phyloP scores from a whole-genome alignment of 768 basidiomycete species.

The Atractiella rhizophila region DNA sequence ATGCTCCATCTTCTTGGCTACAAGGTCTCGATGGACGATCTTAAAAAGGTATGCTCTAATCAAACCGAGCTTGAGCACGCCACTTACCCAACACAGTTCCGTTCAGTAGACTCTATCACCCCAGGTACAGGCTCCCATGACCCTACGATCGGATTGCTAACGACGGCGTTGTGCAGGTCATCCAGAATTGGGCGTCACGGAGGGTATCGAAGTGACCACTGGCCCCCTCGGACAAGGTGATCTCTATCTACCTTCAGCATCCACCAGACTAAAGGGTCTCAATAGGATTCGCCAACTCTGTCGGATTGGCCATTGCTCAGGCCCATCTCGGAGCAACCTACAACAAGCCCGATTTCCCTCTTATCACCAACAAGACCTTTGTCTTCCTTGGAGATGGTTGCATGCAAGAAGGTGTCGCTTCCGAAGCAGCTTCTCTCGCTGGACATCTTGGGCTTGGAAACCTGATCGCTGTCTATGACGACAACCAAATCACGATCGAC shows the following conservation, averaged over 20 bases:
- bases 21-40: slow-evolving; percentile 71
- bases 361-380: slow-evolving; percentile 27
- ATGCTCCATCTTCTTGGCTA: slow-evolving; percentile 77
- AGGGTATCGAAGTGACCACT: slow-evolving; percentile 56
- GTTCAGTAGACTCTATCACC: slow-evolving; percentile 66
- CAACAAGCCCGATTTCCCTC: slow-evolving; percentile 57
- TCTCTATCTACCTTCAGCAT: slow-evolving; percentile 28
- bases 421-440: slow-evolving; percentile 71
- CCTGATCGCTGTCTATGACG: slow-evolving; percentile 78
- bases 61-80: slow-evolving; percentile 28
- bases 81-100: slow-evolving; percentile 30
- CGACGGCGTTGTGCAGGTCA: too few relatives aligned
- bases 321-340: slow-evolving; percentile 69
- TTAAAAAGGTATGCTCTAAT: slow-evolving; percentile 44
- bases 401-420: slow-evolving; percentile 87
- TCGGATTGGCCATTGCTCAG: slow-evolving; percentile 80
- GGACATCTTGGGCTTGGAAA: slow-evolving; percentile 85
- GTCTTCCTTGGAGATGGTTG: slow-evolving; percentile 88
- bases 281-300: slow-evolving; percentile 60
- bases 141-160: too few relatives aligned
- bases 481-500: slow-evolving; percentile 94
- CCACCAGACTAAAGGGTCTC: slow-evolving; percentile 4
- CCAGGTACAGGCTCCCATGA: too few relatives aligned
- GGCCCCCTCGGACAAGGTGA: slow-evolving; percentile 65
- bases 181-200: slow-evolving; percentile 49